Conservation (phyloP, 345 rosid species). For the Euphorbia tirucalli region DNA sequence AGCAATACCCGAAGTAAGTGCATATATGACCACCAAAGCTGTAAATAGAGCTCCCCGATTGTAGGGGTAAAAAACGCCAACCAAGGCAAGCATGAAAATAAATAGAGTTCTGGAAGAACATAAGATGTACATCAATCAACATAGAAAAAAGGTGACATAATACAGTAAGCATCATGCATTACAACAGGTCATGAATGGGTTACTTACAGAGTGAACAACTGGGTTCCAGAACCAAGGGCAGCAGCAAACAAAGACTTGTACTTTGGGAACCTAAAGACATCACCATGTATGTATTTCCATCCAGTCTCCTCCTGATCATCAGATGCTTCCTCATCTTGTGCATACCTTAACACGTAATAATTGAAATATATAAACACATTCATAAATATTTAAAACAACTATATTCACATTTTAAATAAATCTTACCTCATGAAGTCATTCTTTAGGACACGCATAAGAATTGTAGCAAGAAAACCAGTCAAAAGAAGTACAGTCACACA, state of each 20-base stretch:
- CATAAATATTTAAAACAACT: not conserved
- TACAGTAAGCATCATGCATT: not conserved
- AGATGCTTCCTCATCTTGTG: constrained; percentile 86
- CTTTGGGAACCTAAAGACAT: constrained; percentile 77
- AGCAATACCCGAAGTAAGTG: constrained; percentile 32
- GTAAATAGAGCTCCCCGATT: constrained; percentile 36
- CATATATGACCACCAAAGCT: constrained; percentile 33
- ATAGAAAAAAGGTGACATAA: not conserved
- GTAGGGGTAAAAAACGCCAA: constrained; percentile 36
- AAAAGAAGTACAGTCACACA: constrained; percentile 88
- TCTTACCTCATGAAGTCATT: constrained; percentile 90
- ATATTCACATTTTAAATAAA: not conserved
- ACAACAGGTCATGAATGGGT: not conserved
- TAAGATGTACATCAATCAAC: not conserved
- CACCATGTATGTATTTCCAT: constrained; percentile 88
- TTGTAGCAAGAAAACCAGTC: constrained; percentile 90
- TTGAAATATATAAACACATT: too few relatives aligned
- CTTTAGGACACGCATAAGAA: constrained; percentile 87
- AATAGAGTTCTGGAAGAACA: constrained; percentile 22
- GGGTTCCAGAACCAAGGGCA: constrained; percentile 75
- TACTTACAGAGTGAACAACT: constrained; percentile 69
- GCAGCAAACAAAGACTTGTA: constrained; percentile 72
- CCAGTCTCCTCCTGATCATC: constrained; percentile 90
- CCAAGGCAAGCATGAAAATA: constrained; percentile 28
- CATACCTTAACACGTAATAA: constrained; percentile 17